Base-by-base conservation (phyloP, 1,284 basidiomycete genomes). In the Lentinula novae-zelandiae region DNA sequence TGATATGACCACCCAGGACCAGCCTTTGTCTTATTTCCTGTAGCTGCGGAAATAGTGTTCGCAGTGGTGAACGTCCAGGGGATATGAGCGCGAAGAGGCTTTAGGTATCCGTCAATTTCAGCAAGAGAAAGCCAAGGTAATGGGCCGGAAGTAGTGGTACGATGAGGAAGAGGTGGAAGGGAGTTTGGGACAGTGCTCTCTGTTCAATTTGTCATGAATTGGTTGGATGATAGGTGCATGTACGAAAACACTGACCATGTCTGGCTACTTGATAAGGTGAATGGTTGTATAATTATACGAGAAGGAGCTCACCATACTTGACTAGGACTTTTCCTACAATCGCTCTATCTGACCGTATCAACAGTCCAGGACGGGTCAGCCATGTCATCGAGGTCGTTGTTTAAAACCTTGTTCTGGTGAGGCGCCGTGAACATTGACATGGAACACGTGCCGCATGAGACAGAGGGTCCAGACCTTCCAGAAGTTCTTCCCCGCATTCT, bases 61-160 rank as follows among this genome's bases (percentile, higher is more conserved):
- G 53, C 38, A 17, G 39, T 55, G 7, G 53, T 55, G 27, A 55
- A 55, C 12, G 53, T 55, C 53, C 53, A 55, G 20, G 53, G 53
- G 8, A 55, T 55, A 44, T 55, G 27, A 15, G 1, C 40, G 10
- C 53, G 53, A 9, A 55, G 27, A 22, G 39, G 53, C n/a, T 31
- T 44, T 9, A 55, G 53, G 44, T 55, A 55, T 55, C 44, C 40
- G 40, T 55, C 39, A 12, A 55, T 44, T 40, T 55, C n/a, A 13
- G 38, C 13, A 9, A 55, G 40, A 13, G 53, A 42, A 8, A 55
- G 39, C 53, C 53, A 55, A 42, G 53, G 53, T 55, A 55, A 27
- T 27, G 40, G 40, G 1, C 40, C 9, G 8, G 53, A 55, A n/a
- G 20, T 10, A 33, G 20, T 7, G 3, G 53, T n/a, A 9, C 38